These are phyloP conservation scores for Gaultheria prostrata DNA, from an alignment of 148 eudicot genomes.

Conservation along the genomic window DNA sequence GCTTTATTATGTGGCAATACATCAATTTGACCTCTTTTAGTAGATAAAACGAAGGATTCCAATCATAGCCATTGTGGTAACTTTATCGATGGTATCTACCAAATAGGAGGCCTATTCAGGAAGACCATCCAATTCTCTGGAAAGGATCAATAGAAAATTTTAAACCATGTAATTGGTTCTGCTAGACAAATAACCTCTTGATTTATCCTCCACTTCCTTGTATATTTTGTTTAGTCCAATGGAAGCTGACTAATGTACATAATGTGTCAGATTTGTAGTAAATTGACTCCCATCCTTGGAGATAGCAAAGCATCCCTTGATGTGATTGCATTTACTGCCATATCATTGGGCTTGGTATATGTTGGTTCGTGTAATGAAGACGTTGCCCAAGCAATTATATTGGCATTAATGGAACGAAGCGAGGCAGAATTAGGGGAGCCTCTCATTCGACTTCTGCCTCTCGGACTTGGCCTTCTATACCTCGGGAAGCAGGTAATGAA, in stretches of 20 bases:
- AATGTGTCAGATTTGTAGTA: constrained; percentile 51
- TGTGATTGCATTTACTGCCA: constrained; percentile 81
- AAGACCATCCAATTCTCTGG: too few relatives aligned
- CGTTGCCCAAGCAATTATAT: constrained; percentile 84
- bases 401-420: constrained; percentile 76
- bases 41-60: too few relatives aligned
- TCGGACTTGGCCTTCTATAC: constrained; percentile 90
- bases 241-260: constrained; percentile 11
- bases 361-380: constrained; percentile 93
- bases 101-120: too few relatives aligned
- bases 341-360: constrained; percentile 71
- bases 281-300: constrained; percentile 65
- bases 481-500: constrained; percentile 85
- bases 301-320: constrained; percentile 80
- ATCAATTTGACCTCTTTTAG: too few relatives aligned
- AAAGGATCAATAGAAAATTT: too few relatives aligned
- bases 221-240: neutral
- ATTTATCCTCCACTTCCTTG: neutral
- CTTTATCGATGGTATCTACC: too few relatives aligned
- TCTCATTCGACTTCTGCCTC: constrained; percentile 72
- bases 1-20: too few relatives aligned
- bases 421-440: constrained; percentile 85
- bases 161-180: neutral
- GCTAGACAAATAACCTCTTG: constrained; percentile 29
- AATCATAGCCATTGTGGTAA: too few relatives aligned